Conservation (phyloP, 768 basidiomycete genomes). For the Gyrodon lividus region DNA sequence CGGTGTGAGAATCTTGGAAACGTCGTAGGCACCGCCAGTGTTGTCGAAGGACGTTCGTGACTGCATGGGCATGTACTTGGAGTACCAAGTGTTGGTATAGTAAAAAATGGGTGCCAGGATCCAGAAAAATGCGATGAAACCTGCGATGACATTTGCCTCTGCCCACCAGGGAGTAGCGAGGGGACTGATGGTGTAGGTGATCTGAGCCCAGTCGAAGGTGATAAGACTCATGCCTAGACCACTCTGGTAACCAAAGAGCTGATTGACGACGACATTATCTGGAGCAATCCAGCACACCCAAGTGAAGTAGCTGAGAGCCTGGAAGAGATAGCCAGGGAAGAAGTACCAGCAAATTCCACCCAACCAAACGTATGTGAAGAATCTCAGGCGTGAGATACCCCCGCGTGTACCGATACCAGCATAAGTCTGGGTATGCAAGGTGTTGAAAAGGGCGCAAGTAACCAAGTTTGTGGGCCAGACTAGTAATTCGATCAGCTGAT, state of each 20-base stretch:
- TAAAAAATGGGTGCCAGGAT: slow-evolving; percentile 27
- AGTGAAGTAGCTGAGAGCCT: slow-evolving; percentile 59
- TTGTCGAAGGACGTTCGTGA: slow-evolving; percentile 45
- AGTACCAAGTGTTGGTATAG: slow-evolving; percentile 39
- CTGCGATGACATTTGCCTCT: slow-evolving; percentile 38
- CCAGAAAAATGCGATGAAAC: slow-evolving; percentile 38
- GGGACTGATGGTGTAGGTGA: slow-evolving; percentile 53
- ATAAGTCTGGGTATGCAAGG: slow-evolving; percentile 60
- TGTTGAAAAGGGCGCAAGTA: slow-evolving; percentile 72
- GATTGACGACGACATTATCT: slow-evolving; percentile 65
- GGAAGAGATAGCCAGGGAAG: slow-evolving; percentile 75
- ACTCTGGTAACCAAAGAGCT: slow-evolving; percentile 64
- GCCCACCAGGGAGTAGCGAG: slow-evolving; percentile 37
- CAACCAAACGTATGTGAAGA: slow-evolving; percentile 48
- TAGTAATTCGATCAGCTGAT: slow-evolving; percentile 36
- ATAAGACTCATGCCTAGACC: slow-evolving; percentile 70
- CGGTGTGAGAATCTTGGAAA: slow-evolving; percentile 37
- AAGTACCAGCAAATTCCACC: slow-evolving; percentile 49
- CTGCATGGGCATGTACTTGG: slow-evolving; percentile 38
- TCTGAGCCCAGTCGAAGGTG: slow-evolving; percentile 82
- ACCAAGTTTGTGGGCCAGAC: slow-evolving; percentile 77
- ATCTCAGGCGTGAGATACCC: slow-evolving; percentile 51
- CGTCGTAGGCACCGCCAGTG: slow-evolving; percentile 40
- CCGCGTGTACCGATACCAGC: slow-evolving; percentile 43
- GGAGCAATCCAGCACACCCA: slow-evolving; percentile 72